phyloP scores from a whole-genome alignment of 169 alveolate species.

The Plasmodium malariae region DNA sequence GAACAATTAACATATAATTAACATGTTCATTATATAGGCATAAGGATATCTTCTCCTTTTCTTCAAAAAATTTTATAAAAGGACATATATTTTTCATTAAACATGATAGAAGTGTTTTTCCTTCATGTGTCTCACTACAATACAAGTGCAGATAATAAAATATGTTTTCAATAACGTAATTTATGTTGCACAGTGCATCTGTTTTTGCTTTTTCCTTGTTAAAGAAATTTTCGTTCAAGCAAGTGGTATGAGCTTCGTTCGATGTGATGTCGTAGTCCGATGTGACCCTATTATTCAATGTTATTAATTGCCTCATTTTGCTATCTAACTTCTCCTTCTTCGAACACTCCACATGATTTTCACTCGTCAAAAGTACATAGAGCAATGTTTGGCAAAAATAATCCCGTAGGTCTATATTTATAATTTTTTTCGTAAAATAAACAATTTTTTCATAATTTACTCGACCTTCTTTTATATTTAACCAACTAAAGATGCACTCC shows the following conservation, averaged over 20 bases:
- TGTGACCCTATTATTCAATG: no score
- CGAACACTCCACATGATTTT: not conserved
- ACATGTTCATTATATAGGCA: conserved; percentile 45
- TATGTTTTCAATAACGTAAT: conserved; percentile 21
- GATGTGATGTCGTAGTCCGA: no score
- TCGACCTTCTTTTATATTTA: not conserved
- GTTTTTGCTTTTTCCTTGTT: not conserved
- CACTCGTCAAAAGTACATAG: not conserved
- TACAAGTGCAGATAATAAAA: conserved; percentile 42
- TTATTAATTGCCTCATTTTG: no score
- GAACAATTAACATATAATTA: not conserved
- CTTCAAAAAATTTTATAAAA: conserved; percentile 13
- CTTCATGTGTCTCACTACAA: conserved; percentile 3
- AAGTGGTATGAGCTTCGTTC: no score
- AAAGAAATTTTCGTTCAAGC: no score
- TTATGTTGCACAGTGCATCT: conserved; percentile 5
- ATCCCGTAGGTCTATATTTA: conserved; percentile 10
- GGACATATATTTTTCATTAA: conserved; percentile 7
- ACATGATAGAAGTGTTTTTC: conserved; percentile 20
- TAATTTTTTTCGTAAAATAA: conserved; percentile 6
- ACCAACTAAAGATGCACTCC: conserved; percentile 23
- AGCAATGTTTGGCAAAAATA: conserved; percentile 20
- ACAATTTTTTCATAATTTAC: conserved; percentile 45
- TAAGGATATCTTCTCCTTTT: conserved; percentile 11
- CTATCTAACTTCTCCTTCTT: not conserved